A percentile compares a stretch with the other conserved stretches of the same genome.
phyloP scores from a whole-genome alignment of 2,329 filamentous ascomycete genomes.

The Shiraia bambusicola region DNA sequence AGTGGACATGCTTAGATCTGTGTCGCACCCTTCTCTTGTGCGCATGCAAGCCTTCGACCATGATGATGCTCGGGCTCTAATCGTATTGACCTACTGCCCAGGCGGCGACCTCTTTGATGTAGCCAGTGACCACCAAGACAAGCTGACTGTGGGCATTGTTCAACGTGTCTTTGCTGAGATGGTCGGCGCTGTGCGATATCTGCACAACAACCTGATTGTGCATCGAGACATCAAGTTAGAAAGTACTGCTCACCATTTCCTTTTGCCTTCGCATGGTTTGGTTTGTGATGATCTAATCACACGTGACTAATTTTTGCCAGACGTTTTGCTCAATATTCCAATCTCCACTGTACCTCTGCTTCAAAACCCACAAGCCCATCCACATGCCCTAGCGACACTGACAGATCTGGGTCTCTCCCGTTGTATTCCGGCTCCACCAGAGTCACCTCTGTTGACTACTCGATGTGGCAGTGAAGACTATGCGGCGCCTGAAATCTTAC shows the following conservation, averaged over 20 bases:
- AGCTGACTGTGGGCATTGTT: constrained; percentile 69
- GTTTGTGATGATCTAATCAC: constrained; percentile 21
- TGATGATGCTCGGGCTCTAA: constrained; percentile 75
- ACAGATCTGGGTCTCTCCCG: constrained; percentile 90
- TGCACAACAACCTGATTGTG: constrained; percentile 84
- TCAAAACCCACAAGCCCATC: constrained; percentile 72
- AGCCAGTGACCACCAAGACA: constrained; percentile 69
- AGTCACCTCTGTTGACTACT: constrained; percentile 86
- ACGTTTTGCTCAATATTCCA: constrained; percentile 87
- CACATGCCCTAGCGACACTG: constrained; percentile 80
- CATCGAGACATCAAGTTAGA: constrained; percentile 98
- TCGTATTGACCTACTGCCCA: constrained; percentile 88
- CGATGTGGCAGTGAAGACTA: constrained; percentile 97
- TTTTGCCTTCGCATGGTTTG: constrained; percentile 6
- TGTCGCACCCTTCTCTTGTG: constrained; percentile 86
- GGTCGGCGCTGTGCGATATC: constrained; percentile 79
- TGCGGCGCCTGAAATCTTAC: constrained; percentile 91
- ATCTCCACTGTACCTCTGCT: constrained; percentile 63
- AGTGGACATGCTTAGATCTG: constrained; percentile 85
- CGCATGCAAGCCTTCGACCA: constrained; percentile 90
- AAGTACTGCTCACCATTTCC: constrained; percentile 62
- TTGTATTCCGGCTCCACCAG: constrained; percentile 69
- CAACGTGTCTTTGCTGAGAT: constrained; percentile 88
- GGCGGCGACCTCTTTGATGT: constrained; percentile 95
- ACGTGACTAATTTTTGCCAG: constrained; percentile 54